A percentile compares a stretch with the other conserved stretches of the same genome.
Conservation (phyloP, 225 moss, liverwort and hornwort genomes). For the Physcomitrium patens region DNA sequence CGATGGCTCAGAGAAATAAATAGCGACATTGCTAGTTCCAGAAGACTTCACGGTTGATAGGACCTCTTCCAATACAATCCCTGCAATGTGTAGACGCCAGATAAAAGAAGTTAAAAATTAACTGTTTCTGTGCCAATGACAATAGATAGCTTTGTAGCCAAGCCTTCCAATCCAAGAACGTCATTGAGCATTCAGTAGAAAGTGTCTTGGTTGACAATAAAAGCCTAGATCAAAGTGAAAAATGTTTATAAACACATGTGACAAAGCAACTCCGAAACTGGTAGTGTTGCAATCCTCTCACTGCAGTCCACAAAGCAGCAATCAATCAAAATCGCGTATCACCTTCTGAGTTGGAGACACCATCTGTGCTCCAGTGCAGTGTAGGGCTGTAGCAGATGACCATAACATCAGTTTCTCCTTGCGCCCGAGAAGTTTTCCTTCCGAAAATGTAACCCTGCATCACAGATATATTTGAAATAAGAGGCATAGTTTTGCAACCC, state of each 20-base stretch:
- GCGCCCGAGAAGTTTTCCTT: constrained; percentile 45
- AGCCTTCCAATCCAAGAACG: not conserved
- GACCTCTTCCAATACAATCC: constrained; percentile 47
- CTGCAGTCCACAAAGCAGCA: not conserved
- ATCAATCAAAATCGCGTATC: not conserved
- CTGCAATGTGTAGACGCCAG: constrained; percentile 29
- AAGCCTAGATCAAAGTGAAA: not conserved
- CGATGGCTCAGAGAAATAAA: constrained; percentile 50
- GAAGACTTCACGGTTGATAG: constrained; percentile 43
- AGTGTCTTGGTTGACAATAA: not conserved
- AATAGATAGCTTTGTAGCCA: not conserved
- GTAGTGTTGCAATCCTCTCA: not conserved
- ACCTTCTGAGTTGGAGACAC: constrained; percentile 52
- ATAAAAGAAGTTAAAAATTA: not conserved
- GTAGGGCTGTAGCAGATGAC: constrained; percentile 55
- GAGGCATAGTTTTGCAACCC: not conserved
- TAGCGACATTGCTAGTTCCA: constrained; percentile 39
- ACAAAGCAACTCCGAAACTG: too few relatives aligned
- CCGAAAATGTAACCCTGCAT: constrained; percentile 44
- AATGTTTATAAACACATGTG: too few relatives aligned
- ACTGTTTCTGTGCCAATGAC: not conserved
- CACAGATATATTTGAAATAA: constrained; percentile 2
- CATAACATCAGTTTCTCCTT: constrained; percentile 52
- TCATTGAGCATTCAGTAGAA: not conserved
- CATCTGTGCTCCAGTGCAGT: constrained; percentile 47